A percentile compares a stretch with the other conserved stretches of the same genome.
These are phyloP conservation scores for Xylaria digitata DNA, from an alignment of 2,329 filamentous ascomycete species.

Conservation along the genomic window DNA sequence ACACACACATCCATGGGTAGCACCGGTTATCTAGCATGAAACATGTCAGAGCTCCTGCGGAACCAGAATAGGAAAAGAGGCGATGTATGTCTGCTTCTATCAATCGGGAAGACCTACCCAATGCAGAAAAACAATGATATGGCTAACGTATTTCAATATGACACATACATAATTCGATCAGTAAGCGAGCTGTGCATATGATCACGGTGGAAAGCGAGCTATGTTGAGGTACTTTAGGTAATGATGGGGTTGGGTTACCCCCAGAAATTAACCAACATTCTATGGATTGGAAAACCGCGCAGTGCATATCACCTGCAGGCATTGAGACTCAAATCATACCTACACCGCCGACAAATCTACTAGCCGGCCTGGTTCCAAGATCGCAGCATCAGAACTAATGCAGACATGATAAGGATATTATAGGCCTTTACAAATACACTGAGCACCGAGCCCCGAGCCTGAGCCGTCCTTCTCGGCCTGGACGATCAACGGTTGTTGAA, in stretches of 20 bases:
- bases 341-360: slow-evolving; percentile 6
- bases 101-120: slow-evolving; percentile 32
- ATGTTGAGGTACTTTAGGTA: not conserved
- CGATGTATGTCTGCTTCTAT: slow-evolving; percentile 16
- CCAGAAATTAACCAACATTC: slow-evolving; percentile 10
- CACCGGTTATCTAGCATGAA: slow-evolving; percentile 29
- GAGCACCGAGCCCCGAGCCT: slow-evolving; percentile 5
- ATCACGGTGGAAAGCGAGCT: not conserved
- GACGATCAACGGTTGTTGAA: slow-evolving; percentile 4
- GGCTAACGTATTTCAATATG: slow-evolving; percentile 1
- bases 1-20: slow-evolving; percentile 16
- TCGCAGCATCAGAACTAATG: not conserved
- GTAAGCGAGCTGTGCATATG: slow-evolving; percentile 16
- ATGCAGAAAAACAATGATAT: slow-evolving; percentile 19
- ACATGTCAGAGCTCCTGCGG: slow-evolving; percentile 23
- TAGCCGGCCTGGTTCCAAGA: slow-evolving; percentile 1
- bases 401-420: not conserved
- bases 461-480: slow-evolving; percentile 10
- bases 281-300: slow-evolving; percentile 12
- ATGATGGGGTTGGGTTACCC: slow-evolving; percentile 17
- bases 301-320: slow-evolving; percentile 10
- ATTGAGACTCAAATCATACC: slow-evolving; percentile 24
- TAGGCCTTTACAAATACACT: not conserved
- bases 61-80: slow-evolving; percentile 10
- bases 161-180: not conserved